These are phyloP conservation scores for Tolypocladium paradoxum DNA, from an alignment of 2,329 filamentous ascomycete species.

Conservation along the genomic window DNA sequence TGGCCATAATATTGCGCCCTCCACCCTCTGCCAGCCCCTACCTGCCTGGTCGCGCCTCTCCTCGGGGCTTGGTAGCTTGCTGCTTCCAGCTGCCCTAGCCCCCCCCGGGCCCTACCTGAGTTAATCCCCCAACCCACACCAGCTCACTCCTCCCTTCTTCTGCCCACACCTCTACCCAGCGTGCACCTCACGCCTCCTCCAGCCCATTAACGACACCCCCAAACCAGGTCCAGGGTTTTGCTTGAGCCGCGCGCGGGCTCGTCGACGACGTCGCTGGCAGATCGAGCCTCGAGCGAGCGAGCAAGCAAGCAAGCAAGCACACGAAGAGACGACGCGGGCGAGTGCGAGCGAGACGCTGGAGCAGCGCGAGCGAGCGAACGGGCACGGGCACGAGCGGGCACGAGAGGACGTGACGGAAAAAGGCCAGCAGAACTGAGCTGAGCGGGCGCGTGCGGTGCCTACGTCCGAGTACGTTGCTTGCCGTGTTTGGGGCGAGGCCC, in stretches of 20 bases:
- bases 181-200: constrained; percentile 26
- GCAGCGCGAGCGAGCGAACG: neutral
- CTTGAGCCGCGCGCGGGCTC: constrained; percentile 8
- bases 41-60: neutral
- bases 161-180: constrained; percentile 23
- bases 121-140: constrained; percentile 13
- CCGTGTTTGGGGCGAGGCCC: neutral
- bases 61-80: neutral
- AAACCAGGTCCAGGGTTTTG: constrained; percentile 17
- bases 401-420: neutral
- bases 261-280: constrained; percentile 4
- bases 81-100: too few species aligned
- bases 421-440: neutral
- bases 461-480: too few species aligned
- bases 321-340: constrained; percentile 1
- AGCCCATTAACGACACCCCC: constrained; percentile 32
- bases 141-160: constrained; percentile 15
- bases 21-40: neutral
- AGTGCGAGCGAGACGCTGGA: neutral
- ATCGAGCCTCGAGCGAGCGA: constrained; percentile 5
- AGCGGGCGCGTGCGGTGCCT: neutral
- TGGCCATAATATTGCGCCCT: neutral
- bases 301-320: too few species aligned
- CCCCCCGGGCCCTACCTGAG: constrained; percentile 7
- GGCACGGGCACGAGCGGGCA: neutral